Evolutionary conservation across 1,284 basidiomycete genomes (phyloP), one percentile per base, ranked within the genome.

Genomic region (Lentinus polychrous): DNA sequence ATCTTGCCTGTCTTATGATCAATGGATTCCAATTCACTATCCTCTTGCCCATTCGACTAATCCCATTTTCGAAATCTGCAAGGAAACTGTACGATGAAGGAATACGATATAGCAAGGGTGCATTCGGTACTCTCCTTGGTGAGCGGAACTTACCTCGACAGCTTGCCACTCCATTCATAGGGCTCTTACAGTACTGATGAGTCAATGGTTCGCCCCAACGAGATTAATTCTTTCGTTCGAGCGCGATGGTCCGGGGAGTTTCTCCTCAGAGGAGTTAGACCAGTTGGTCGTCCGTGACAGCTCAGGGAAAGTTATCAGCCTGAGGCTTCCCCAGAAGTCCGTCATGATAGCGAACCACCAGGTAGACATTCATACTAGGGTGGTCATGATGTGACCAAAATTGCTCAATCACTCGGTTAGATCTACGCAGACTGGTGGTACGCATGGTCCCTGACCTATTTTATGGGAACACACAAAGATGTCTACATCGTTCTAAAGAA

Each of bases 381-480:
- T 10, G 24, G 15, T 18, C 36, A 39, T 49, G 38, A 49, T 46
- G 48, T 39, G 33, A 55, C 42, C 51, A 39, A 36, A 40, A 12
- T 6, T 15, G 12, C 6, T 31, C 14, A 17, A 27, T 31, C n/a
- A 37, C 22, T 34, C 24, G 33, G 23, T n/a, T 17, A 95, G 87
- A 76, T 90, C 20, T 94, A 96, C 63, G 78, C 83, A 3, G 94
- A 96, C 69, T 91, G 88, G 88, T 91, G 88, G 81, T 95, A 94
- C 59, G 78, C 88, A 32, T 96, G 94, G 94, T 85, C 83, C 57
- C 66, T 94, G 42, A 78, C 81, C 1, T 92, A 91, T 60, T 90
- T 88, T 60, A 76, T 83, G 55, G 77, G 80, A 31, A 76, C 79
- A 8, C 81, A 88, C 63, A 72, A 73, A 50, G 79, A 91, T 49